These are phyloP conservation scores for Suillus brevipes DNA, from an alignment of 768 basidiomycete species.

Conservation along the genomic window DNA sequence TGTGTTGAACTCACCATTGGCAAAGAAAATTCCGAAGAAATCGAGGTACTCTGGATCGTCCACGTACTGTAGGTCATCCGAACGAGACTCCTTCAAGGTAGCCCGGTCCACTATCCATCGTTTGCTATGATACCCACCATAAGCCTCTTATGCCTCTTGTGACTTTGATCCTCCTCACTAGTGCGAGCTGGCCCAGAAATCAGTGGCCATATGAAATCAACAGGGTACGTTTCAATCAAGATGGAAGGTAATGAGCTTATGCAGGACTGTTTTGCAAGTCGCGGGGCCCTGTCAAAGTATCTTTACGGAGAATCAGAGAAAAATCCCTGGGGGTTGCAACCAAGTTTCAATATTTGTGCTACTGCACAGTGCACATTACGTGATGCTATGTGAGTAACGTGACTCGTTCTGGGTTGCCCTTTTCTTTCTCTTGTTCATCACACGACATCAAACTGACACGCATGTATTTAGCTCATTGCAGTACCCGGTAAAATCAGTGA, in stretches of 20 bases:
- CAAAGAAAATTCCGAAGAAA: slow-evolving; percentile 86
- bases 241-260: not conserved
- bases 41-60: slow-evolving; percentile 76
- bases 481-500: too few relatives aligned
- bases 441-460: too few relatives aligned
- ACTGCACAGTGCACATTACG: too few relatives aligned
- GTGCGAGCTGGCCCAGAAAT: slow-evolving; percentile 93
- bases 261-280: not conserved
- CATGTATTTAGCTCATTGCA: too few relatives aligned
- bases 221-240: not conserved
- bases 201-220: slow-evolving; percentile 66
- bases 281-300: not conserved
- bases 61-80: slow-evolving; percentile 77
- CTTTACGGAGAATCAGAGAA: not conserved
- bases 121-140: slow-evolving; percentile 54
- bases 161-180: slow-evolving; percentile 49
- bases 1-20: slow-evolving; percentile 55
- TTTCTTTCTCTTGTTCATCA: too few relatives aligned
- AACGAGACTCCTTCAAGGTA: slow-evolving; percentile 70
- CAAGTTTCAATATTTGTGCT: too few relatives aligned
- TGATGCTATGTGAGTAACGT: too few relatives aligned
- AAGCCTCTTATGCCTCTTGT: slow-evolving; percentile 12
- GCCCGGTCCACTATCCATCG: slow-evolving; percentile 89
- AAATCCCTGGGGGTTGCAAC: too few relatives aligned
- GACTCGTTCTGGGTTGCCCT: too few relatives aligned